Conservation (phyloP, 352 stramenopile species). For the Phytophthora ohioensis region DNA sequence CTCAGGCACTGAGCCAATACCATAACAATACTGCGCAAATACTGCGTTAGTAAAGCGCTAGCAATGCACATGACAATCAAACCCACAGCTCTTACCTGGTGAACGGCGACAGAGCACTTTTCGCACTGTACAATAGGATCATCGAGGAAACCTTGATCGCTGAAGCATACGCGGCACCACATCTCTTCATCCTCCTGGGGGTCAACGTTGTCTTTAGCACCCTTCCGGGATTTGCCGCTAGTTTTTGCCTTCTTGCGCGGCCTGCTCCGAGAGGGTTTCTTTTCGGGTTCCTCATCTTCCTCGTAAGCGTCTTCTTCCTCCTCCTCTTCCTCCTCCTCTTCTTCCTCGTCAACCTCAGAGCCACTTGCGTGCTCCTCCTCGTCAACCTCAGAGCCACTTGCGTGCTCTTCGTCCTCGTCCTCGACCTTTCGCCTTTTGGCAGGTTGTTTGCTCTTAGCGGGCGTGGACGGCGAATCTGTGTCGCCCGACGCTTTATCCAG, state of each 20-base stretch:
- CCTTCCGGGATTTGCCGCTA: constrained; percentile 29
- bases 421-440: constrained; percentile 19
- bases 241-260: constrained; percentile 47
- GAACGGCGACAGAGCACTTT: constrained; percentile 83
- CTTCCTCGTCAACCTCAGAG: constrained; percentile 41
- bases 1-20: constrained; percentile 81
- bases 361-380: constrained; percentile 34
- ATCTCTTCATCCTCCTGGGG: constrained; percentile 85
- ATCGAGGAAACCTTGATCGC: constrained; percentile 87
- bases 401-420: constrained; percentile 55
- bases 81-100: constrained; percentile 61
- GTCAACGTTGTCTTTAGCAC: constrained; percentile 45
- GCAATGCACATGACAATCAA: constrained; percentile 1
- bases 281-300: constrained; percentile 52
- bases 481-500: constrained; percentile 35
- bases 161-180: constrained; percentile 91
- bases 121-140: constrained; percentile 91
- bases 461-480: constrained; percentile 19
- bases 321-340: constrained; percentile 59
- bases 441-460: constrained; percentile 24
- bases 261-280: constrained; percentile 41
- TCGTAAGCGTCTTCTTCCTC: constrained; percentile 49
- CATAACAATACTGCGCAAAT: constrained; percentile 84
- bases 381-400: constrained; percentile 46
- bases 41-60: constrained; percentile 8